Evolutionary conservation across 2,329 filamentous ascomycete genomes (phyloP), one percentile per base, ranked within the genome.

Genomic region (Paracorniculantispora psalliotae): DNA sequence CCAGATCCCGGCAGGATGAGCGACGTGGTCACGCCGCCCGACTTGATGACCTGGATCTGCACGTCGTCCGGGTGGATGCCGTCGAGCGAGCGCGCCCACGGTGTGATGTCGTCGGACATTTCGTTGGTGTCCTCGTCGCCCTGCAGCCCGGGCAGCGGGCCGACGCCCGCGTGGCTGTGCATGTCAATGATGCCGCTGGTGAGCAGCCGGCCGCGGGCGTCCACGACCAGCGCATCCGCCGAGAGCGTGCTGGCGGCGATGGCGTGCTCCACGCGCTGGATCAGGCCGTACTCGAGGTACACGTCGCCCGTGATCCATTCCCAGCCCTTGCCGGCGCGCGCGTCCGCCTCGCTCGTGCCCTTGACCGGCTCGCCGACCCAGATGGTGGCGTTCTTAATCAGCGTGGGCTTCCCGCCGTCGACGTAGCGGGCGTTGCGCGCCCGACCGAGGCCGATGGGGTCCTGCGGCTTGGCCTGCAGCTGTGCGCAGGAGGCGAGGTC

Each of bases 171-270:
- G 67, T 90, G 87, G 35, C 80, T 85, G 70, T 90, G 87, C 84
- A 89, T 89, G 66, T 90, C 87, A 50, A 90, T 83, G 64, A 90
- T 84, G 17, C 87, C 87, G 8, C 79, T 78, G 0, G 87, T 90
- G 21, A 90, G 73, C 59, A 79, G 83, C 3, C 84, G 79, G 1
- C 87, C 85, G 26, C 77, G 69, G 4, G 84, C 85, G 57, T 89
- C 76, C 67, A 79, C 86, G 9, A 85, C 66, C 4, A 80, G 62
- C 0, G 75, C 77, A 50, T 81, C 75, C 2, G 77, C 66, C 1
- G 82, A 73, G 26, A 87, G 66, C 0, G 71, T 69, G 3, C 68
- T 65, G 8, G 68, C 59, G 0, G 73, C 68, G 49, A 86, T 82
- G 30, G 72, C 69, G 3, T 70, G 57, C 33, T 73, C 74, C 10